These are phyloP conservation scores for Fusarium temperatum DNA, from an alignment of 2,329 filamentous ascomycete species.

Conservation along the genomic window DNA sequence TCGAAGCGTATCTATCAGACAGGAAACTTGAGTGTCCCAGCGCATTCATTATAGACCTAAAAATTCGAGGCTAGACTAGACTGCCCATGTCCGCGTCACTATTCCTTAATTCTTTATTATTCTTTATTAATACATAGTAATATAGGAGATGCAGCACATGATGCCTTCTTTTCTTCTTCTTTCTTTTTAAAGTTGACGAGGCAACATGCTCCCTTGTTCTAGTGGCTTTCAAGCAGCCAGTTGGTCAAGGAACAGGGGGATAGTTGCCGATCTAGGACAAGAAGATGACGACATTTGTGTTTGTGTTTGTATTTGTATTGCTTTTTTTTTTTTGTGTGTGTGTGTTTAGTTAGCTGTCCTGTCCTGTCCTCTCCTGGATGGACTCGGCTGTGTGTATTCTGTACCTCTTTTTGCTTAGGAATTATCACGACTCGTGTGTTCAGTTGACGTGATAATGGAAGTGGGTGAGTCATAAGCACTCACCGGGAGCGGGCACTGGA, in stretches of 20 bases:
- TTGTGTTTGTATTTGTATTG: not conserved
- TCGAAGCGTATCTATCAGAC: constrained; percentile 2
- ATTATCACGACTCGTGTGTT: not conserved
- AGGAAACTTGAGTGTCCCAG: not conserved
- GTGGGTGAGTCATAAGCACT: not conserved
- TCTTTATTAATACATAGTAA: not conserved
- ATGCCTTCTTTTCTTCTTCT: not conserved
- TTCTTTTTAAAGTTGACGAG: constrained; percentile 20
- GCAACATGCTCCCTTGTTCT: constrained; percentile 19
- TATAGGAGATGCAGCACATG: not conserved
- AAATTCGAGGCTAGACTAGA: constrained; percentile 3
- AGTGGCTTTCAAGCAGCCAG: constrained; percentile 1
- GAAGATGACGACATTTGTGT: constrained; percentile 18
- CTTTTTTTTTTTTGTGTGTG: not conserved
- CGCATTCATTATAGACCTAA: not conserved
- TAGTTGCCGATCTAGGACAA: constrained; percentile 13
- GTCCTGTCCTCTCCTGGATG: not conserved
- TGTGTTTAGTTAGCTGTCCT: not conserved
- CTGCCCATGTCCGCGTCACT: constrained; percentile 1
- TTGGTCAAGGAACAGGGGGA: constrained; percentile 10
- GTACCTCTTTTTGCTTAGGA: not conserved
- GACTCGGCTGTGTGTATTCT: not conserved
- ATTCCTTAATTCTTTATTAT: not conserved
- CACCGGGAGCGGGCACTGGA: not conserved
- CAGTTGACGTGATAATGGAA: constrained; percentile 1